These are phyloP conservation scores for Lichtheimia ramosa DNA, from an alignment of 371 early-diverging fungal species.

Conservation along the genomic window DNA sequence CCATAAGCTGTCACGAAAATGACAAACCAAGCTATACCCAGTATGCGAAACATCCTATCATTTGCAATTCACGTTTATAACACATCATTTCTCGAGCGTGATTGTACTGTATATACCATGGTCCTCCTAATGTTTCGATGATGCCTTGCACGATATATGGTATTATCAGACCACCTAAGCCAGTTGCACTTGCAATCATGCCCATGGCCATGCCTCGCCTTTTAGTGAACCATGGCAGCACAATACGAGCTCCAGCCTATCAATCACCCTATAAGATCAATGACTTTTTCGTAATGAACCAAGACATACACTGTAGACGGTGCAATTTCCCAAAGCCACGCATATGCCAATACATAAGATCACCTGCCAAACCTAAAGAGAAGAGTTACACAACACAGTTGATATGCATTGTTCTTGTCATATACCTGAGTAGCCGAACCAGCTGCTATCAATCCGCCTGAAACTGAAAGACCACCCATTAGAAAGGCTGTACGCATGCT, in stretches of 20 bases:
- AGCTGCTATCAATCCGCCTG: conserved; percentile 18
- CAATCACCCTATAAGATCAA: too few species aligned
- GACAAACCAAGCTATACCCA: too few species aligned
- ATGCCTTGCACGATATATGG: conserved; percentile 63
- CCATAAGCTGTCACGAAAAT: too few species aligned
- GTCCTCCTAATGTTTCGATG: conserved; percentile 52
- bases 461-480: not conserved
- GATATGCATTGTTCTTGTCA: not conserved
- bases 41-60: too few species aligned
- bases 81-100: too few species aligned
- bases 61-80: too few species aligned
- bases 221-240: conserved; percentile 74
- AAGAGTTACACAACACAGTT: not conserved
- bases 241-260: conserved; percentile 36
- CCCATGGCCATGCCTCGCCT: conserved; percentile 75
- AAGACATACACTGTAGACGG: conserved; percentile 15
- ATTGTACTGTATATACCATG: too few species aligned
- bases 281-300: too few species aligned
- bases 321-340: conserved; percentile 54
- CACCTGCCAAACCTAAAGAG: conserved; percentile 53
- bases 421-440: conserved; percentile 20
- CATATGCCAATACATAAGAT: conserved; percentile 61
- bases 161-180: conserved; percentile 75
- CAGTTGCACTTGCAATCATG: conserved; percentile 73
- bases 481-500: too few species aligned